A percentile compares a stretch with the other conserved stretches of the same genome.
phyloP scores from a whole-genome alignment of 306 rosid genomes.

The Casuarina equisetifolia region DNA sequence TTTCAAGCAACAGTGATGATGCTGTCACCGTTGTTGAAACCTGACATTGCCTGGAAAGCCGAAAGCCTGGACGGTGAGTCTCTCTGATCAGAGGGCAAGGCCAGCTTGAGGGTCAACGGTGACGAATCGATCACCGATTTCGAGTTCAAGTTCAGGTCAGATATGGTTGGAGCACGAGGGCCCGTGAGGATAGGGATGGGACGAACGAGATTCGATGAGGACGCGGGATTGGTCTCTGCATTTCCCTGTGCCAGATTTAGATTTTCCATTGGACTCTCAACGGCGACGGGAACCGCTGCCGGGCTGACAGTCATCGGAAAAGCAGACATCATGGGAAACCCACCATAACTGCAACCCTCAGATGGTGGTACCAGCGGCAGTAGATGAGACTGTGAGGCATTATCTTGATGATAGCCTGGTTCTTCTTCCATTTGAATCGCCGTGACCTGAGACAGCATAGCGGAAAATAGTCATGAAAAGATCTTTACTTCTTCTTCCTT shows the following conservation, averaged over 20 bases:
- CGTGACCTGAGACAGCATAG: conserved; percentile 52
- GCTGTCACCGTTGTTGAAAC: conserved; percentile 71
- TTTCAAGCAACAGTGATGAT: conserved; percentile 72
- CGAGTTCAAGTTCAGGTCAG: conserved; percentile 41
- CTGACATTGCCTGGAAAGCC: conserved; percentile 53
- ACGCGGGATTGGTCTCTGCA: conserved; percentile 26
- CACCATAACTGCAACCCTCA: conserved; percentile 48
- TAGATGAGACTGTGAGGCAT: conserved; percentile 44
- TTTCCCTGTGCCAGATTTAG: conserved; percentile 52
- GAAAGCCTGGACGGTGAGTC: conserved; percentile 59
- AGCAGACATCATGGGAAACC: conserved; percentile 46
- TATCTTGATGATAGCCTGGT: conserved; percentile 53
- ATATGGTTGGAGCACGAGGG: conserved; percentile 30
- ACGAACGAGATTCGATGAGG: conserved; percentile 34
- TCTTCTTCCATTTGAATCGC: conserved; percentile 74
- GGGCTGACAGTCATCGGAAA: conserved; percentile 46
- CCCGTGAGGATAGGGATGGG: conserved; percentile 37
- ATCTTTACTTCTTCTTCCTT: background rate
- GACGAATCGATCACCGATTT: conserved; percentile 51
- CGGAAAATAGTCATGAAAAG: conserved; percentile 19
- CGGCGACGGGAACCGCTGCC: conserved; percentile 36
- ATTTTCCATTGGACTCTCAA: conserved; percentile 53
- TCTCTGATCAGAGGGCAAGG: conserved; percentile 65
- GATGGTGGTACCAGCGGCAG: conserved; percentile 36
- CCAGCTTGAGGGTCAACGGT: conserved; percentile 68